phyloP scores from a whole-genome alignment of 2,329 filamentous ascomycete species.

The Fusarium virguliforme region DNA sequence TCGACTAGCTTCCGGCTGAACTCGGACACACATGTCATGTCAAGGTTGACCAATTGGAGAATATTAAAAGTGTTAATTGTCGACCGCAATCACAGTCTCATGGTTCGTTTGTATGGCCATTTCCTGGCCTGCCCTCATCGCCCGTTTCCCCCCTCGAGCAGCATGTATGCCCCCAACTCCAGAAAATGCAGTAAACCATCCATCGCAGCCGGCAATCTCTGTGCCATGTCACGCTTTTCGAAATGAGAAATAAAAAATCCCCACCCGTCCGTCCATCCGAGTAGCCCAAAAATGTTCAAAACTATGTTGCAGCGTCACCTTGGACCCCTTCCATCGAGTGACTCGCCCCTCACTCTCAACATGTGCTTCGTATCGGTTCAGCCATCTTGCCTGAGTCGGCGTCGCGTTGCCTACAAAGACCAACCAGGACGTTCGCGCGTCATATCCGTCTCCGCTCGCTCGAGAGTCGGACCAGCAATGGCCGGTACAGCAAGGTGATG shows the following conservation, averaged over 20 bases:
- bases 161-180: slow-evolving; percentile 36
- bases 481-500: neutral
- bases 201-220: slow-evolving; percentile 8
- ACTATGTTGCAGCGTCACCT: slow-evolving; percentile 4
- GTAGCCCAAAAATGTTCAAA: slow-evolving; percentile 21
- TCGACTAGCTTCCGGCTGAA: neutral
- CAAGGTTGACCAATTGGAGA: neutral
- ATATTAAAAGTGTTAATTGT: slow-evolving; percentile 30
- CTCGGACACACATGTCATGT: neutral
- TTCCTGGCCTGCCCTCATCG: slow-evolving; percentile 13
- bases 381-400: slow-evolving; percentile 2
- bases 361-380: neutral
- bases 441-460: slow-evolving; percentile 15
- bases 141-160: slow-evolving; percentile 36
- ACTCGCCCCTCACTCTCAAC: neutral
- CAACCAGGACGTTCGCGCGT: neutral
- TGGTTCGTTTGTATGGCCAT: slow-evolving; percentile 23
- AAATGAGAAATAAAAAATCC: slow-evolving; percentile 11
- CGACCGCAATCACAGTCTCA: slow-evolving; percentile 21
- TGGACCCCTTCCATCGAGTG: neutral
- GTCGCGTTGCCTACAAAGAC: slow-evolving; percentile 9
- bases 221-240: slow-evolving; percentile 15
- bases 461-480: neutral
- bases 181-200: slow-evolving; percentile 33
- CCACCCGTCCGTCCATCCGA: slow-evolving; percentile 5